Evolutionary conservation across 2,329 filamentous ascomycete species (phyloP), one percentile per base, ranked within the genome.

Genomic region (Cordyceps militaris): DNA sequence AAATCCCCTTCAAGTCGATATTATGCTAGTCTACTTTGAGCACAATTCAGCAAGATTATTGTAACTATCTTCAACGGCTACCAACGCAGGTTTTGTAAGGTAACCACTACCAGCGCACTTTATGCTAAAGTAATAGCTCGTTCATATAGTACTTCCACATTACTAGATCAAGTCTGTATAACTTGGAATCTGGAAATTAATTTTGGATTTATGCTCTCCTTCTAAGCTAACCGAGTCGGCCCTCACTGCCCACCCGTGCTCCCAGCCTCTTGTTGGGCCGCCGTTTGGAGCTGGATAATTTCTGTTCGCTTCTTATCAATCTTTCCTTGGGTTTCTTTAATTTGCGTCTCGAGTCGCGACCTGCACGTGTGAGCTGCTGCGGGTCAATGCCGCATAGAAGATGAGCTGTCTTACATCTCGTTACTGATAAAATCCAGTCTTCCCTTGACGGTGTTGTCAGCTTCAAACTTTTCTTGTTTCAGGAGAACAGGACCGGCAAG

Each of bases 391-490:
- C 16, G 7, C 24, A 11, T 3, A 28, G 36, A 16, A 30, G 8
- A 7, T 10, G 19, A 16, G n/a, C 30, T 47, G 30, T 70, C 86
- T 71, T 71, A 96, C 91, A 97, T 94, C 70, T 99, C 93, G 67
- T 93, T 90, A 63, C 86, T 82, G 63, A 99, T 99, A 68, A 93
- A 97, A 63, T 96, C 91, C 52, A 99, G 73, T 24, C 94, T 85
- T 21, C 90, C 90, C 65, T 95, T 91, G 19, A 99, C 94, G 0
- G 91, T 92, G 78, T 89, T 88, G 63, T 91, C 85, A 0, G 94
- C 94, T 71, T 99, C 94, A 1, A 84, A 76, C 72, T 89, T 92
- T 59, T 97, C 94, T 73, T 99, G 94, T 79, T 97, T 97, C 67
- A 99, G 74, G 38, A 99, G 76, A 7, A 97, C 89, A 0, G 94